These are phyloP conservation scores for Suillus hirtellus DNA, from an alignment of 768 basidiomycete species.

Conservation along the genomic window DNA sequence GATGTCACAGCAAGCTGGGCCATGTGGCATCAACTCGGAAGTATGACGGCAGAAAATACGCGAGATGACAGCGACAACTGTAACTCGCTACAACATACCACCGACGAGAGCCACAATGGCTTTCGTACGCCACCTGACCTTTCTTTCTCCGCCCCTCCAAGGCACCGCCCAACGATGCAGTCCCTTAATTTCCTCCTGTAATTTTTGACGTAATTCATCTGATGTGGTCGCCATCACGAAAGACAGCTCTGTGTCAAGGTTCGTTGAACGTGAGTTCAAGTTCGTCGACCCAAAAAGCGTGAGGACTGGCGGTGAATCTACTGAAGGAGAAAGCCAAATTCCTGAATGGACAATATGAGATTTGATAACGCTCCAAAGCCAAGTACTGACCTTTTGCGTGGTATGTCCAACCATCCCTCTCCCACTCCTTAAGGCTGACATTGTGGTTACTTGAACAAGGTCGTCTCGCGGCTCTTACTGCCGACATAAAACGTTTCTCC, in stretches of 20 bases:
- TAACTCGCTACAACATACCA: slow-evolving; percentile 57
- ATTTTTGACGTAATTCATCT: slow-evolving; percentile 43
- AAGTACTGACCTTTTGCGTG: slow-evolving; percentile 85
- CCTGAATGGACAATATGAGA: slow-evolving; percentile 47
- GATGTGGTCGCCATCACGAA: slow-evolving; percentile 79
- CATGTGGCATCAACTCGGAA: background rate
- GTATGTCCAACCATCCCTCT: slow-evolving; percentile 90
- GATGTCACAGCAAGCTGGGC: background rate
- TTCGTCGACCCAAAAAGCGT: slow-evolving; percentile 96
- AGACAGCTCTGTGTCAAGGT: slow-evolving; percentile 90
- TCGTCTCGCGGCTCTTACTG: slow-evolving; percentile 50
- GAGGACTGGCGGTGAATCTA: slow-evolving; percentile 53
- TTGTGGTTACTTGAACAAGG: slow-evolving; percentile 37
- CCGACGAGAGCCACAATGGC: slow-evolving; percentile 62
- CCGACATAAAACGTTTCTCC: slow-evolving; percentile 80
- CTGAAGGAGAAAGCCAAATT: slow-evolving; percentile 75
- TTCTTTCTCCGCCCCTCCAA: slow-evolving; percentile 62
- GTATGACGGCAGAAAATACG: too few relatives aligned
- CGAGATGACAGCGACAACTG: background rate
- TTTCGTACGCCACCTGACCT: slow-evolving; percentile 64
- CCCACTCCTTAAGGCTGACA: slow-evolving; percentile 86
- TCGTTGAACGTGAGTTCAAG: slow-evolving; percentile 86
- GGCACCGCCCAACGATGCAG: slow-evolving; percentile 49
- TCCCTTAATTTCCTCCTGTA: slow-evolving; percentile 54
- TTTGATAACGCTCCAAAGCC: background rate